Conservation (phyloP, 345 rosid species). For the Clausena lansium region DNA sequence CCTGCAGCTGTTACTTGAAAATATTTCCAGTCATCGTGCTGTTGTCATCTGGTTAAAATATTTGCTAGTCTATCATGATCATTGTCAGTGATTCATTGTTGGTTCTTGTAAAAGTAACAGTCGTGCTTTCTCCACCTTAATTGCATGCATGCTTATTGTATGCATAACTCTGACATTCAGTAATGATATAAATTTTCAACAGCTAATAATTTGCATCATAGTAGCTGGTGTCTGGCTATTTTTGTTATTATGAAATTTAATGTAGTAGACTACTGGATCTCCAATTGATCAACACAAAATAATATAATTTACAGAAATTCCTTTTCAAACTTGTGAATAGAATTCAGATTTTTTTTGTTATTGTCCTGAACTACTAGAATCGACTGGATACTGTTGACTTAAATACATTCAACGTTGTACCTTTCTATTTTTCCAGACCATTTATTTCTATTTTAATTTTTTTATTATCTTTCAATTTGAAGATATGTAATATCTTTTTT, state of each 20-base stretch:
- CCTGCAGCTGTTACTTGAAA: not conserved
- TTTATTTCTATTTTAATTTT: slow-evolving; percentile 7
- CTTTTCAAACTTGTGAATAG: not conserved
- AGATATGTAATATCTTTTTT: slow-evolving; percentile 10
- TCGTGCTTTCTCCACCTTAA: not conserved
- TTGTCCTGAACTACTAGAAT: not conserved
- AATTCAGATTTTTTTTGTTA: not conserved
- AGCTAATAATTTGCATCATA: not conserved
- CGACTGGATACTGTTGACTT: not conserved
- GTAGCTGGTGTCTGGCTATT: not conserved
- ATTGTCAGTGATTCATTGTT: not conserved
- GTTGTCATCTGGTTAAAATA: not conserved
- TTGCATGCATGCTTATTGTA: not conserved
- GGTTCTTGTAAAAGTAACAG: not conserved
- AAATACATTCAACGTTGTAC: not conserved
- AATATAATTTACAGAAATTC: not conserved
- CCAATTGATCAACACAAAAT: not conserved
- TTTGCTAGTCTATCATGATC: not conserved
- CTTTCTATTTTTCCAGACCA: not conserved
- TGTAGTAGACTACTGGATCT: not conserved
- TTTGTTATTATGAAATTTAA: not conserved
- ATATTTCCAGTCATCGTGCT: not conserved
- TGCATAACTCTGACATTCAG: not conserved
- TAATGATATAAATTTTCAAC: not conserved
- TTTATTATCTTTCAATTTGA: slow-evolving; percentile 1